Conservation (phyloP, 2,329 filamentous ascomycete species). For the Aspergillus tubingensis region DNA sequence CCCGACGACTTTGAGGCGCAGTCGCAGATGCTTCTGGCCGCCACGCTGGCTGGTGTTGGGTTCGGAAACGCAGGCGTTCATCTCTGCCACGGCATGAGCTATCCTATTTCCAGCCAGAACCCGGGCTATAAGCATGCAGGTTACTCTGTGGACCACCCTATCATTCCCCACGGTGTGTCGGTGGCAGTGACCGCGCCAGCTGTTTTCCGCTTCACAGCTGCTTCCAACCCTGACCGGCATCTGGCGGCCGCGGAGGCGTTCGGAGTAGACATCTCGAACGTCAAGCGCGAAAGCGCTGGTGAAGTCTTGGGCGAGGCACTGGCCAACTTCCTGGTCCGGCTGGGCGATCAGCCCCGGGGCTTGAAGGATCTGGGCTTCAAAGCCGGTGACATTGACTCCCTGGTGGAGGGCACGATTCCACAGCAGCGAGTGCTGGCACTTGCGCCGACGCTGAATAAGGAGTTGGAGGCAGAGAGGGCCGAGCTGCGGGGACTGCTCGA, state of each 20-base stretch:
- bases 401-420: constrained; percentile 94
- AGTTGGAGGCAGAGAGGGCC: constrained; percentile 69
- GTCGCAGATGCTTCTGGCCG: constrained; percentile 90
- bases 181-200: constrained; percentile 92
- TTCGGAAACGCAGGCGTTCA: constrained; percentile 98
- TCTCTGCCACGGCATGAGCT: constrained; percentile 88
- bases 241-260: constrained; percentile 86
- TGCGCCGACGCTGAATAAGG: constrained; percentile 75
- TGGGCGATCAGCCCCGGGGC: constrained; percentile 89
- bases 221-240: constrained; percentile 91
- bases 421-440: constrained; percentile 89
- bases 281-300: constrained; percentile 86
- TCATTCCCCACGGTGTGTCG: constrained; percentile 95
- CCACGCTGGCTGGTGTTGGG: constrained; percentile 90
- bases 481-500: constrained; percentile 72
- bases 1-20: constrained; percentile 93
- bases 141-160: constrained; percentile 73
- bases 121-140: constrained; percentile 84
- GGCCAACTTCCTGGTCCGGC: constrained; percentile 72
- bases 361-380: constrained; percentile 82
- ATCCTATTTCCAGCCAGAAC: constrained; percentile 95
- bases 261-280: constrained; percentile 82
- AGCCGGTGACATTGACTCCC: constrained; percentile 69
- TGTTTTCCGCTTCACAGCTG: constrained; percentile 88
- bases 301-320: constrained; percentile 84